Base-by-base conservation (phyloP, 768 basidiomycete genomes). In the Podaxis rugospora region DNA sequence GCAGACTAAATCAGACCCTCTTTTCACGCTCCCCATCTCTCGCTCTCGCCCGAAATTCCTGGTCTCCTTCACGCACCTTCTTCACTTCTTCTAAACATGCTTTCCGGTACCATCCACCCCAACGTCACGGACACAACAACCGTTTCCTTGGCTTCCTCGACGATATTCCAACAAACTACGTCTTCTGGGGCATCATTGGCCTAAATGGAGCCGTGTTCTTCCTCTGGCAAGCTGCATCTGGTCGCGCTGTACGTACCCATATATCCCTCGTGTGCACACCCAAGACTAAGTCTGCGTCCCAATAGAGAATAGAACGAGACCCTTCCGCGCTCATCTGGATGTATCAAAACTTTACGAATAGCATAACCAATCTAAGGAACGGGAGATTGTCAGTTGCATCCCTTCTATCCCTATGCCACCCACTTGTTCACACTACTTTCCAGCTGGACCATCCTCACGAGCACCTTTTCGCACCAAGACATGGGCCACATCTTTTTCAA, bases 381-480 rank as follows among this genome's bases (percentile, higher is more conserved):
- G 90, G 90, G n/a, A 80, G 90, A 72, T 66, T 88, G 89, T 90
- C 63, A 28, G 85, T 78, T 18, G 27, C 18, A 7, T 36, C 10
- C 36, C n/a, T 52, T 14, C 27, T 55, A 39, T 14, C 53, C 57
- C 28, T 42, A n/a, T 61, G 11, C 10, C 28, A 37, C 54, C 28
- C 25, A 35, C 25, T 32, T 35, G 47, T 36, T 52, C 16, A 53
- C 59, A 32, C 36, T 37, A 55, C 44, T 55, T 32, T 54, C n/a
- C 57, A 93, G 92, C 68, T 93, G 90, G 89, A 91, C 89, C 0
- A 74, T 86, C 25, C 64, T 92, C 9, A 89, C 91, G 0, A 76
- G 83, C 16, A 79, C 78, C 62, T 93, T 94, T 76, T 90, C 90
- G 3, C 90, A 93, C 66, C 71, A 78, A 64, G 77, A 80, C 28